Evolutionary conservation across 139 green algal genomes (phyloP), one percentile per base, ranked within the genome.

Genomic region (Micractinium conductrix): DNA sequence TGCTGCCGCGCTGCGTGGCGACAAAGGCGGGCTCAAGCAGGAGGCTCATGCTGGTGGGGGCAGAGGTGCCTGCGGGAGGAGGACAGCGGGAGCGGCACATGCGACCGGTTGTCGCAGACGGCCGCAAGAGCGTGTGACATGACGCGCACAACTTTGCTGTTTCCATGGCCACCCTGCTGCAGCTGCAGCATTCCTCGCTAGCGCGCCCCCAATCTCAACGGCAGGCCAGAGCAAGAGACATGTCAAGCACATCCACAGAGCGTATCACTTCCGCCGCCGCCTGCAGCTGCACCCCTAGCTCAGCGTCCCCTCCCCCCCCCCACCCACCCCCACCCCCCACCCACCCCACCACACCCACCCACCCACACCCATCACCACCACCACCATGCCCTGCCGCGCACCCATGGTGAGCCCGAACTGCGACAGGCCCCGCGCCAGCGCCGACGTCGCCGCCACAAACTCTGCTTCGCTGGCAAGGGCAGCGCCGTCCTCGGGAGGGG

Each of bases 11-110:
- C 24, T 80, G 68, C 4, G 62, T n/a, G n/a, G n/a, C 28, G 8
- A 94, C 80, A 38, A 94, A 92, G 42, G 88, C 88, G 6, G 90
- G 91, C 75, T 94, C 91, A 42, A 94, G 83, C 19, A 94, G 70
- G 10, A 92, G 80, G 0, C 79, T 89, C 45, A 86, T 67, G n/a
- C 82, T 78, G 26, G 87, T 83, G 48, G 44, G 35, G 28, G 85
- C 78, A 21, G 87, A 84, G 33, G 87, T 92, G 43, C 81, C 81
- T 86, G 81, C 70, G 68, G 26, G 40, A 44, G 65, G 55, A 8
- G 63, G 63, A 12, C 30, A 62, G 68, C 37, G 30, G 68, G 38
- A 38, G 2, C 4, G 3, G 22, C 37, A 14, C 48, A 58, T 58
- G 48, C 48, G 48, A 14, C 48, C 48, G n/a, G n/a, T n/a, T n/a